These are phyloP conservation scores for Kokia cookei DNA, from an alignment of 441 rosid genomes.

Conservation along the genomic window DNA sequence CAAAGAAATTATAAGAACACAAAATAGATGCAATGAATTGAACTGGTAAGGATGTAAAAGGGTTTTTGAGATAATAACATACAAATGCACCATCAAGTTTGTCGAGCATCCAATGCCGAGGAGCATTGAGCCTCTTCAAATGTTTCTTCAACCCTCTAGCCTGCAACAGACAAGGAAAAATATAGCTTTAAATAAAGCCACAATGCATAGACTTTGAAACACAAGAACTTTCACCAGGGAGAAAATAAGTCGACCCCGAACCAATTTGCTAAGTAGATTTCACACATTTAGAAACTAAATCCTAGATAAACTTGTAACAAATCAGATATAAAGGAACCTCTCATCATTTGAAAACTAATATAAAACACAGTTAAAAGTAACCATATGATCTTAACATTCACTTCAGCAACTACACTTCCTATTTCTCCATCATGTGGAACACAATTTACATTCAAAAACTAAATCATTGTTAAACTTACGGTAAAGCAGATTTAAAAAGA, in stretches of 20 bases:
- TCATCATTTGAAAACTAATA: no score
- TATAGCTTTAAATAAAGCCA: background rate
- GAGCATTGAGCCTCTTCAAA: conserved; percentile 65
- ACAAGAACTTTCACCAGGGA: no score
- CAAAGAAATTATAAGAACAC: background rate
- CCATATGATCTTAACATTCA: background rate
- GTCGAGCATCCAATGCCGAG: conserved; percentile 64
- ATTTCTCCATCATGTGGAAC: background rate
- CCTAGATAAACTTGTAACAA: no score
- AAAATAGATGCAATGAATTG: background rate
- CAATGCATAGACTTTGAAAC: background rate
- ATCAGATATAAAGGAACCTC: no score
- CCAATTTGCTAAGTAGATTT: no score
- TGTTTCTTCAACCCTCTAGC: conserved; percentile 58
- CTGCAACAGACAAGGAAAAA: conserved; percentile 9
- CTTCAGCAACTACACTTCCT: background rate
- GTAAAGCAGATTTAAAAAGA: no score
- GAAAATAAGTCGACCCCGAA: no score
- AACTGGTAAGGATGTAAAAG: background rate
- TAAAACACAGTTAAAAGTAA: background rate
- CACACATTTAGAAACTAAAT: no score
- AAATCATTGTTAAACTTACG: no score
- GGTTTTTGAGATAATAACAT: conserved; percentile 2
- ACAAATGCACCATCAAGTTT: conserved; percentile 70
- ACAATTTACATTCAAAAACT: no score